Conservation (phyloP, 495 filamentous ascomycete species). For the Talaromyces ruber region DNA sequence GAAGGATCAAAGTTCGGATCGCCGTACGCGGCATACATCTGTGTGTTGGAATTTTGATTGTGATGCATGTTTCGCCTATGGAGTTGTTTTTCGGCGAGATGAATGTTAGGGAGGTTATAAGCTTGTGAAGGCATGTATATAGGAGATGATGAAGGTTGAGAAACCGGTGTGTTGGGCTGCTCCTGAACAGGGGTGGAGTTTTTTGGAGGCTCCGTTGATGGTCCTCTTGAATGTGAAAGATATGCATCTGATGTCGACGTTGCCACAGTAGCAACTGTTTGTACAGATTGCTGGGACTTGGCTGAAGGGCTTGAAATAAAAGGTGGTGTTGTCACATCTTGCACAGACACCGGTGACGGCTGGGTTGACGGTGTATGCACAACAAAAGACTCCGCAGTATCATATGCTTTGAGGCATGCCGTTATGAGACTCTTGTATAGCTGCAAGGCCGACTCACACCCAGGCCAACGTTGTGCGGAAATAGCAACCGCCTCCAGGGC, state of each 20-base stretch:
- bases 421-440: slow-evolving; percentile 72
- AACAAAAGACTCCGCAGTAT: slow-evolving; percentile 57
- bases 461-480: slow-evolving; percentile 80
- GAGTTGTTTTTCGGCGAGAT: neutral
- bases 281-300: slow-evolving; percentile 24
- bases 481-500: slow-evolving; percentile 67
- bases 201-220: slow-evolving; percentile 23
- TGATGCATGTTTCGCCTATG: slow-evolving; percentile 6
- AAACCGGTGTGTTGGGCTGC: slow-evolving; percentile 31
- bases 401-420: slow-evolving; percentile 77
- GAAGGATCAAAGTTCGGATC: slow-evolving; percentile 29
- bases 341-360: slow-evolving; percentile 35
- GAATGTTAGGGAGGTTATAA: slow-evolving; percentile 29
- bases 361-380: slow-evolving; percentile 52
- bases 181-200: slow-evolving; percentile 15
- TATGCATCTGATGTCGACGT: slow-evolving; percentile 21
- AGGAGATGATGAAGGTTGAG: slow-evolving; percentile 45
- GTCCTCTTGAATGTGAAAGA: slow-evolving; percentile 27
- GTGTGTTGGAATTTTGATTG: slow-evolving; percentile 14
- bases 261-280: slow-evolving; percentile 19
- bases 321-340: slow-evolving; percentile 38
- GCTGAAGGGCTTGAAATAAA: slow-evolving; percentile 41
- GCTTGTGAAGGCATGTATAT: slow-evolving; percentile 54
- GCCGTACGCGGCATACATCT: slow-evolving; percentile 15
- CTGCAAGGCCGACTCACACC: slow-evolving; percentile 70